These are phyloP conservation scores for Aspergillus neotritici DNA, from an alignment of 2,329 filamentous ascomycete genomes.

Conservation along the genomic window DNA sequence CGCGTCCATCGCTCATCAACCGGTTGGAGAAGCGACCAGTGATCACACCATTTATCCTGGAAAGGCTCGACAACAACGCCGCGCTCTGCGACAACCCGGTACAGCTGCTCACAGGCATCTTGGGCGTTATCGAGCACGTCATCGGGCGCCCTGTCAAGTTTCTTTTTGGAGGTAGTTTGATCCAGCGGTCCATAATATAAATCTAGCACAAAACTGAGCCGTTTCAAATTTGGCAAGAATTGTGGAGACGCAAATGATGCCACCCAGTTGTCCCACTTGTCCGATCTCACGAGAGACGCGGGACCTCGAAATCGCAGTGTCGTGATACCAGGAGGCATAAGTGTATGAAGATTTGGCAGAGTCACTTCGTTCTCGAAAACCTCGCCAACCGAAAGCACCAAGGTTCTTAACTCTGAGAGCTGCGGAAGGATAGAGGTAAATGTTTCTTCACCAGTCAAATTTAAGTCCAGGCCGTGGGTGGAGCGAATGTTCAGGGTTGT, in stretches of 20 bases:
- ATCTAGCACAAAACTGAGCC: conserved; percentile 21
- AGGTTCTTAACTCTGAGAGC: conserved; percentile 11
- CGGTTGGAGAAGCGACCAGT: conserved; percentile 3
- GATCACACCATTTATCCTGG: conserved; percentile 11
- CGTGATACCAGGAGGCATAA: conserved; percentile 19
- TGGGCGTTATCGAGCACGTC: conserved; percentile 11
- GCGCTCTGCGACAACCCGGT: conserved; percentile 10
- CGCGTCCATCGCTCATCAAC: conserved; percentile 20
- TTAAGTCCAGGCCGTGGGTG: conserved; percentile 17
- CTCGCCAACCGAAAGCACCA: conserved; percentile 19
- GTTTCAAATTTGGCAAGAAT: conserved; percentile 18
- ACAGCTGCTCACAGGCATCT: conserved; percentile 16
- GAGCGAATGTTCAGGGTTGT: conserved; percentile 17
- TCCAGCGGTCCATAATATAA: conserved; percentile 8
- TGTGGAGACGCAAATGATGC: conserved; percentile 14
- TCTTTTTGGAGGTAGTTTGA: not conserved
- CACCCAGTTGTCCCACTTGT: conserved; percentile 20
- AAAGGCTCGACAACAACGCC: conserved; percentile 16
- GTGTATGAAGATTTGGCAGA: conserved; percentile 15
- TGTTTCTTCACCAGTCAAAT: conserved; percentile 7
- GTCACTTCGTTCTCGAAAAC: conserved; percentile 13
- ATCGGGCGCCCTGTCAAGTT: conserved; percentile 1
- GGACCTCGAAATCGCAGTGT: conserved; percentile 22
- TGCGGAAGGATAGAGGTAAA: conserved; percentile 13
- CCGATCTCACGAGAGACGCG: conserved; percentile 13